Percentiles rank a stretch among this genome's conserved stretches.
These are phyloP conservation scores for Nevesoporus exiguus DNA, from an alignment of 768 basidiomycete genomes.

Conservation along the genomic window DNA sequence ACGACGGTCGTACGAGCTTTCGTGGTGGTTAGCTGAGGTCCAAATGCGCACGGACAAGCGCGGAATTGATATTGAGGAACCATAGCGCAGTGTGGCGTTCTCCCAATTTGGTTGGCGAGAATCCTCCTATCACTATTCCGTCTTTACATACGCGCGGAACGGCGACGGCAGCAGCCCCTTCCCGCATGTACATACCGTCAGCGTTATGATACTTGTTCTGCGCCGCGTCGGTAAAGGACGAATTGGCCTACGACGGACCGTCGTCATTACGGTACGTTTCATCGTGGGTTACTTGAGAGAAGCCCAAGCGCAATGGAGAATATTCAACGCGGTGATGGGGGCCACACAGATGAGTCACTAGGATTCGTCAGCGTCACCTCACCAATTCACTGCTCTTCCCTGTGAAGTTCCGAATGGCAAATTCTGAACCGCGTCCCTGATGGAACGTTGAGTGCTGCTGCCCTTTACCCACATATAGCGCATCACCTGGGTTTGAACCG, in stretches of 20 bases:
- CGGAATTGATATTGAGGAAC: neutral
- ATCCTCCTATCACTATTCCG: slow-evolving; percentile 3
- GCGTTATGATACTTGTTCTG: neutral
- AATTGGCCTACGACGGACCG: slow-evolving; percentile 1
- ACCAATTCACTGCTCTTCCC: neutral
- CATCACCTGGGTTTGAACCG: neutral
- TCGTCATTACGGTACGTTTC: neutral
- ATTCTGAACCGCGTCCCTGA: neutral
- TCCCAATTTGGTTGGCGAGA: neutral
- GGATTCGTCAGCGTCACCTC: neutral
- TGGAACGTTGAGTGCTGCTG: neutral
- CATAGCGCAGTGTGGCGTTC: neutral
- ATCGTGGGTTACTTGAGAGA: neutral
- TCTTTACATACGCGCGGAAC: neutral
- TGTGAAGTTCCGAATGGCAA: neutral
- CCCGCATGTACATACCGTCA: neutral
- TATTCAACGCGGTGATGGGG: neutral
- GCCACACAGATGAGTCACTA: too few relatives aligned
- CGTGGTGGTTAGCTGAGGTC: too few relatives aligned
- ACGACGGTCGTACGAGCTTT: neutral
- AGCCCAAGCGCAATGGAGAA: slow-evolving; percentile 3
- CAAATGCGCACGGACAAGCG: too few relatives aligned
- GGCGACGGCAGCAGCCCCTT: neutral
- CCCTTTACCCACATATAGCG: neutral
- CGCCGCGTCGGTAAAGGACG: slow-evolving; percentile 7